These are phyloP conservation scores for Calonectria multiphialidica DNA, from an alignment of 2,329 filamentous ascomycete species.

Conservation along the genomic window DNA sequence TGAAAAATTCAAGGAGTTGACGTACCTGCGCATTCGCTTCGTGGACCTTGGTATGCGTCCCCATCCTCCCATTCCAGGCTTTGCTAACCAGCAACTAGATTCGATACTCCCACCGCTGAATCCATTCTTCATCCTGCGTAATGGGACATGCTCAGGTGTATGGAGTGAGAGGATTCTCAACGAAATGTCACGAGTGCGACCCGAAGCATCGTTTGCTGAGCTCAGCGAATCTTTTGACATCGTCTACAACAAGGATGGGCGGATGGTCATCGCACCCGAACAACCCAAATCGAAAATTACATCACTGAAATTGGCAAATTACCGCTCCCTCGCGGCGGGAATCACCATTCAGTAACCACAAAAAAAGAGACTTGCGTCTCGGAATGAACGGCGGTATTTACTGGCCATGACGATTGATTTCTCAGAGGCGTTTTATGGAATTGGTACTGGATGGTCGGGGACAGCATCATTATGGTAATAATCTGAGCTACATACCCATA, in stretches of 20 bases:
- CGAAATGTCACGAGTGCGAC: conserved; percentile 69
- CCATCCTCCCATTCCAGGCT: neutral
- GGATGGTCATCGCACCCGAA: conserved; percentile 68
- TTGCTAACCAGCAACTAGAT: conserved; percentile 58
- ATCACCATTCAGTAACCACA: conserved; percentile 50
- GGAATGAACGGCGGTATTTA: neutral
- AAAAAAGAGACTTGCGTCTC: neutral
- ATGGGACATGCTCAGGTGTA: conserved; percentile 74
- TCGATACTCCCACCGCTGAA: conserved; percentile 78
- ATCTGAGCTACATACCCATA: conserved; percentile 43
- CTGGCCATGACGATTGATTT: conserved; percentile 14
- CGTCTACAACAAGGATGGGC: conserved; percentile 69
- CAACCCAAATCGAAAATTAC: conserved; percentile 64
- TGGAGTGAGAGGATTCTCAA: conserved; percentile 78
- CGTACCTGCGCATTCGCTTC: conserved; percentile 78
- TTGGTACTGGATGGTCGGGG: conserved; percentile 24
- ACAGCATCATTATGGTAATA: conserved; percentile 28
- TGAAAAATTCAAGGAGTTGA: conserved; percentile 67
- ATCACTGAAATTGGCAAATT: conserved; percentile 70
- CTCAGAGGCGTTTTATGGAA: conserved; percentile 37
- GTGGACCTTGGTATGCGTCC: conserved; percentile 73
- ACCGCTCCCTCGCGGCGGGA: conserved; percentile 60
- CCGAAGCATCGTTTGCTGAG: conserved; percentile 69
- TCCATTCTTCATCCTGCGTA: conserved; percentile 76
- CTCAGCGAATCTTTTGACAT: conserved; percentile 74